Evolutionary conservation across 2,329 filamentous ascomycete species (phyloP), one percentile per base, ranked within the genome.

Genomic region (Ploettnerulaceae sp.): DNA sequence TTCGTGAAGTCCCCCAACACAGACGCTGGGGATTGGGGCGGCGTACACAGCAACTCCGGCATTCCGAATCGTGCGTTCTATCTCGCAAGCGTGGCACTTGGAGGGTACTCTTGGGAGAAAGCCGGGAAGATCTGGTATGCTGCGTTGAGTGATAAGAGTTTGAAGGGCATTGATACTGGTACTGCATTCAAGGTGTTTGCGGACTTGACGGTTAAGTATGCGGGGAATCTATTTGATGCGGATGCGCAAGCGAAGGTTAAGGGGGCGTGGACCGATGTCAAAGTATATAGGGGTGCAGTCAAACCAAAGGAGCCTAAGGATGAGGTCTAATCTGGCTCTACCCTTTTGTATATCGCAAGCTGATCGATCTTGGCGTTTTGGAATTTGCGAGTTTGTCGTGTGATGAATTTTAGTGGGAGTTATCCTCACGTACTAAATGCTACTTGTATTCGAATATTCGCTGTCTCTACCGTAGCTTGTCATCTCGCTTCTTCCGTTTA

Each of bases 51-150:
- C 38, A 76, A 70, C 61, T 77, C 74, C 5, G 76, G 76, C 5
- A 79, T 80, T 34, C 76, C 75, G 2, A 80, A 79, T 64, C 69
- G 70, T 51, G 76, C 75, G 2, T 80, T 80, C 53, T 76, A 76
- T 54, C 68, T 75, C 7, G 68, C 64, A 8, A 62, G 73, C 1
- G 60, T 66, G 4, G 67, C 63, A 1, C 69, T 79, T 52, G 75
- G 74, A 11, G 75, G 76, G 4, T 73, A 70, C 57, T 71, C 71
- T 3, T 79, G 63, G 63, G 54, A 70, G 38, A 52, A 51, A 26
- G 52, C 53, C 11, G 58, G 58, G 2, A 48, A 50, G 35, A 45
- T 61, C 17, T 61, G 58, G 57, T 61, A 58, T 45, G 42, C 43
- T 24, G 38, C 47, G 5, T 31, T 59, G 28, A 36, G 31, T 3